Percentiles rank a stretch among this genome's conserved stretches.
Conservation (phyloP, 2,329 filamentous ascomycete genomes). For the Penicillium thymicola region DNA sequence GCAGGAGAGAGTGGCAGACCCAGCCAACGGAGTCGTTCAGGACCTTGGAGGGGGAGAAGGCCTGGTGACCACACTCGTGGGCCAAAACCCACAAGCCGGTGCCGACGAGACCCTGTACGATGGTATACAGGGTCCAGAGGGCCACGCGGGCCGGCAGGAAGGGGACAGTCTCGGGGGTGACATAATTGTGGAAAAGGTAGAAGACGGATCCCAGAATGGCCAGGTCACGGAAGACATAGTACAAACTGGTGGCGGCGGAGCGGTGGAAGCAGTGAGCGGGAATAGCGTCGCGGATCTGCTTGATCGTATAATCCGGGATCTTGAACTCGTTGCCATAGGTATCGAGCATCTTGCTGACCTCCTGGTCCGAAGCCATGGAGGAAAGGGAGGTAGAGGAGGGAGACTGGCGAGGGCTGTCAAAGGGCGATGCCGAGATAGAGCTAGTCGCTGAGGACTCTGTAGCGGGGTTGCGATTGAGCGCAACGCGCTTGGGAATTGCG, state of each 20-base stretch:
- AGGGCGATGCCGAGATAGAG: conserved; percentile 55
- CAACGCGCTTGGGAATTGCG: conserved; percentile 44
- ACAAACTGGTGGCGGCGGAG: conserved; percentile 69
- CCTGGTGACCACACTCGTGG: conserved; percentile 96
- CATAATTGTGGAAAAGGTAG: conserved; percentile 81
- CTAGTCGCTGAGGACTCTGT: conserved; percentile 55
- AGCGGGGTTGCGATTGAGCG: conserved; percentile 53
- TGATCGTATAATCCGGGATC: conserved; percentile 94
- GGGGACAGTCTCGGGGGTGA: conserved; percentile 79
- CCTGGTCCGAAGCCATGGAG: conserved; percentile 71
- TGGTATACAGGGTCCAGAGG: conserved; percentile 66
- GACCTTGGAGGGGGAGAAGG: conserved; percentile 88
- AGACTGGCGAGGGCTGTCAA: conserved; percentile 61
- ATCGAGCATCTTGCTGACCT: conserved; percentile 66
- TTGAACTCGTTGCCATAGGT: conserved; percentile 94
- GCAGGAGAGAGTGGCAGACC: conserved; percentile 80
- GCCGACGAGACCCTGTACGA: conserved; percentile 87
- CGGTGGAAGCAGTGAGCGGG: conserved; percentile 96
- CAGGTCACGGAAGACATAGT: conserved; percentile 82
- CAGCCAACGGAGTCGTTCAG: conserved; percentile 92
- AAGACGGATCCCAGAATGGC: conserved; percentile 71
- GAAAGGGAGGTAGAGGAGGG: conserved; percentile 87
- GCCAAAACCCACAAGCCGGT: conserved; percentile 96
- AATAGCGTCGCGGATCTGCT: conserved; percentile 94
- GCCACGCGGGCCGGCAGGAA: conserved; percentile 63